Conservation (phyloP, 176 grass and related monocot species). For the Saccharum spontaneum region DNA sequence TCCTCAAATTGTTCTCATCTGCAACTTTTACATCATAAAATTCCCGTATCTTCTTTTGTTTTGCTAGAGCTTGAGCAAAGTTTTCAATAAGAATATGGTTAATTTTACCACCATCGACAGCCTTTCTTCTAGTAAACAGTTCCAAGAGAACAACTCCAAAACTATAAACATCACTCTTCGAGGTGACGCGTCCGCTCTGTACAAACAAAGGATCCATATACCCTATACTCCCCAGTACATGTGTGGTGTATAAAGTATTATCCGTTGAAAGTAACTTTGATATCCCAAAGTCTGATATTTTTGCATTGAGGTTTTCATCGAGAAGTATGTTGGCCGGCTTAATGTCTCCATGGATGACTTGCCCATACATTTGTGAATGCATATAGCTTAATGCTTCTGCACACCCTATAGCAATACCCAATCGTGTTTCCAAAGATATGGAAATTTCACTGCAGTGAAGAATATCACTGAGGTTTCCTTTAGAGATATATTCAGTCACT, state of each 20-base stretch:
- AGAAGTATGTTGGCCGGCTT: conserved; percentile 30
- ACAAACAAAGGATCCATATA: neutral
- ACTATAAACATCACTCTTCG: neutral
- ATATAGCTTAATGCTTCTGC: conserved; percentile 25
- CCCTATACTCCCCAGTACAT: neutral
- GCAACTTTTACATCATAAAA: neutral
- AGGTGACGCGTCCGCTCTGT: neutral
- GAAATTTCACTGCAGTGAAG: neutral
- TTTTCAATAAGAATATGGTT: neutral
- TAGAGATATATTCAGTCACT: neutral
- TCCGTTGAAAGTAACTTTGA: conserved; percentile 6
- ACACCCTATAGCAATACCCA: conserved; percentile 21
- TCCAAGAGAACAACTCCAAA: neutral
- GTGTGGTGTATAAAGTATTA: neutral
- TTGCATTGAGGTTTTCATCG: neutral
- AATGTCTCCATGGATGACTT: conserved; percentile 24
- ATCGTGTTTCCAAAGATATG: conserved; percentile 14
- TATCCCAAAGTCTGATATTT: conserved; percentile 25
- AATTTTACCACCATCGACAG: neutral
- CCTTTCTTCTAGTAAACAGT: neutral
- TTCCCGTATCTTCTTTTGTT: neutral
- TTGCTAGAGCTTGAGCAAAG: neutral
- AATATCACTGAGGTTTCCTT: neutral
- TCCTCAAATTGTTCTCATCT: neutral
- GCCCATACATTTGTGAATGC: neutral